These are phyloP conservation scores for Cyclotella sp. DNA, from an alignment of 108 stramenopile species.

Conservation along the genomic window DNA sequence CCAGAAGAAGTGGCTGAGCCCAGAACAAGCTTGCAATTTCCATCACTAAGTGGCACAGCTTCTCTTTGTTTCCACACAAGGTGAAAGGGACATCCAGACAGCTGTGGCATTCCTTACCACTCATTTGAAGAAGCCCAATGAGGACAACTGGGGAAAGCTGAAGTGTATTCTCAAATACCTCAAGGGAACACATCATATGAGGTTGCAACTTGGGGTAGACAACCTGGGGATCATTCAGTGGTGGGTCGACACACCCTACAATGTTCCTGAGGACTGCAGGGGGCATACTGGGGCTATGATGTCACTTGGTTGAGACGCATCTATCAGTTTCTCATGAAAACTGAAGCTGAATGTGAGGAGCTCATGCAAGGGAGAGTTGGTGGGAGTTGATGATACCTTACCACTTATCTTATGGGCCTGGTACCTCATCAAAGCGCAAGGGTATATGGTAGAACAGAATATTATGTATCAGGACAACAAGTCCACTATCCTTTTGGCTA, in stretches of 20 bases:
- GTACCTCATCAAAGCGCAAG: background rate
- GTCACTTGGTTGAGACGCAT: background rate
- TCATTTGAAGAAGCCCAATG: background rate
- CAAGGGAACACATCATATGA: background rate
- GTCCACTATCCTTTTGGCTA: background rate
- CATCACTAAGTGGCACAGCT: background rate
- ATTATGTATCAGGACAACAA: conserved; percentile 2
- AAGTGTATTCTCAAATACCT: background rate
- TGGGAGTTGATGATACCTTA: background rate
- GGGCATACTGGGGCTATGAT: conserved; percentile 2
- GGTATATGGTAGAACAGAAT: background rate
- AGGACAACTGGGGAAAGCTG: conserved; percentile 1
- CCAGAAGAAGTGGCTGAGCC: background rate
- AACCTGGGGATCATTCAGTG: background rate
- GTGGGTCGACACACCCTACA: background rate
- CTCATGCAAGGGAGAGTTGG: background rate
- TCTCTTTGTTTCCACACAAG: background rate
- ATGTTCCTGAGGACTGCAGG: background rate
- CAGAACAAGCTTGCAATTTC: background rate
- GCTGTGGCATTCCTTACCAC: conserved; percentile 7
- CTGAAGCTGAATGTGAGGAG: conserved; percentile 3
- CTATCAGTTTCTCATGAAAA: background rate
- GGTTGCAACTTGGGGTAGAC: background rate
- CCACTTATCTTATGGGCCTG: no score
- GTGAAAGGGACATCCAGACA: background rate